These are phyloP conservation scores for Pyricularia sp. DNA, from an alignment of 2,329 filamentous ascomycete genomes.

Conservation along the genomic window DNA sequence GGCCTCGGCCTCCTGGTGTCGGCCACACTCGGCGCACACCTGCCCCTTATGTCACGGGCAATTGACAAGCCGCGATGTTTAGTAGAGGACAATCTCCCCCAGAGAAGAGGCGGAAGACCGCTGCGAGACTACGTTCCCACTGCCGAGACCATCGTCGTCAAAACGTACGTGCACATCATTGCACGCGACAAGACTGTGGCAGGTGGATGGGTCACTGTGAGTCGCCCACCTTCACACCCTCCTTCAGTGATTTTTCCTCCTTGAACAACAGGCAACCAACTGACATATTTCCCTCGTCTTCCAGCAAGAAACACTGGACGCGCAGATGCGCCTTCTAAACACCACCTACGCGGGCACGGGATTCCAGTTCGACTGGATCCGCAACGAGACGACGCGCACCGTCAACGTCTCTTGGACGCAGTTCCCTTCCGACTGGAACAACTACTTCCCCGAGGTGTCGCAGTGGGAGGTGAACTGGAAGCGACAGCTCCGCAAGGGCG, in stretches of 20 bases:
- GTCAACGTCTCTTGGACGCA: neutral
- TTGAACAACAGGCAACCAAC: neutral
- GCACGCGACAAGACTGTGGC: neutral
- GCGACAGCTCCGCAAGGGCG: conserved; percentile 20
- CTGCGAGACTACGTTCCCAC: neutral
- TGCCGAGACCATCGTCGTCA: neutral
- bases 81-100: neutral
- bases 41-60: neutral
- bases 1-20: neutral
- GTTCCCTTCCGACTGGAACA: neutral
- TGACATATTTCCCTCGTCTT: neutral
- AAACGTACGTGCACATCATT: neutral
- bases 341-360: neutral
- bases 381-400: neutral
- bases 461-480: neutral
- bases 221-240: neutral
- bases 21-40: neutral
- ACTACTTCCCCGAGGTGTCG: neutral
- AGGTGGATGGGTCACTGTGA: neutral
- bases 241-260: too few relatives aligned
- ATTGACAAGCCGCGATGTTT: neutral
- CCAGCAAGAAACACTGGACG: neutral
- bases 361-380: neutral
- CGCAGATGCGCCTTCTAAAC: neutral
- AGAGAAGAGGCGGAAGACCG: neutral